Evolutionary conservation across 768 basidiomycete species (phyloP).

Genomic region (Trametes elegans): DNA sequence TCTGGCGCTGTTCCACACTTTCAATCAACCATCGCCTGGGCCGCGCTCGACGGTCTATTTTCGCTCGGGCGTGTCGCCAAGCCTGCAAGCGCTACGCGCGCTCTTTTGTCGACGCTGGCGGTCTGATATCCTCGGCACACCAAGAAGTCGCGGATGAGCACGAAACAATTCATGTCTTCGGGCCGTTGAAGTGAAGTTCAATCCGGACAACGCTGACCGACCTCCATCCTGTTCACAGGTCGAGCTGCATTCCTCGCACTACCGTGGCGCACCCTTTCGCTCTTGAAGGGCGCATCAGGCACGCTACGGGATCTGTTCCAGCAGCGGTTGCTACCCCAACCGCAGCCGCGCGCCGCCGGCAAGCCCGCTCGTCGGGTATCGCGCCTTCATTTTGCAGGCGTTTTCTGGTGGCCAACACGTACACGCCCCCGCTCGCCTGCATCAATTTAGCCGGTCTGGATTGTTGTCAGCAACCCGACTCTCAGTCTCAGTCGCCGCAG

Average conservation of each 20-base stretch:
- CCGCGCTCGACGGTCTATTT: too few relatives aligned
- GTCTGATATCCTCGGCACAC: too few relatives aligned
- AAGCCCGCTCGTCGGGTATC: slow-evolving; percentile 7
- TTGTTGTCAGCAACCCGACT: slow-evolving; percentile 3
- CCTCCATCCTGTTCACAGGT: not conserved
- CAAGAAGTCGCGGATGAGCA: too few relatives aligned
- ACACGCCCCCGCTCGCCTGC: not conserved
- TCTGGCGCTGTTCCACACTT: not conserved
- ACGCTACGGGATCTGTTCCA: slow-evolving; percentile 6
- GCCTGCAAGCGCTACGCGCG: too few relatives aligned
- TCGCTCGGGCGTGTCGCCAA: not conserved
- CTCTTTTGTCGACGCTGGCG: too few relatives aligned
- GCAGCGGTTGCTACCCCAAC: slow-evolving; percentile 11
- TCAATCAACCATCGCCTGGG: not conserved
- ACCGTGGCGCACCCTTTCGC: not conserved
- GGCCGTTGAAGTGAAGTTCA: too few relatives aligned
- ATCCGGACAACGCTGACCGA: not conserved
- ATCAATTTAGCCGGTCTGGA: slow-evolving; percentile 4
- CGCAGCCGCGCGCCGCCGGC: not conserved
- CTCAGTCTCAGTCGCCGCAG: not conserved
- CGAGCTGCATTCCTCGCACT: not conserved
- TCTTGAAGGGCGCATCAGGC: not conserved
- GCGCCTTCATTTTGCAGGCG: slow-evolving; percentile 15
- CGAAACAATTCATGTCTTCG: too few relatives aligned
- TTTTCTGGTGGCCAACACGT: not conserved